phyloP scores from a whole-genome alignment of 495 filamentous ascomycete species.

The Trichoderma erinaceum region DNA sequence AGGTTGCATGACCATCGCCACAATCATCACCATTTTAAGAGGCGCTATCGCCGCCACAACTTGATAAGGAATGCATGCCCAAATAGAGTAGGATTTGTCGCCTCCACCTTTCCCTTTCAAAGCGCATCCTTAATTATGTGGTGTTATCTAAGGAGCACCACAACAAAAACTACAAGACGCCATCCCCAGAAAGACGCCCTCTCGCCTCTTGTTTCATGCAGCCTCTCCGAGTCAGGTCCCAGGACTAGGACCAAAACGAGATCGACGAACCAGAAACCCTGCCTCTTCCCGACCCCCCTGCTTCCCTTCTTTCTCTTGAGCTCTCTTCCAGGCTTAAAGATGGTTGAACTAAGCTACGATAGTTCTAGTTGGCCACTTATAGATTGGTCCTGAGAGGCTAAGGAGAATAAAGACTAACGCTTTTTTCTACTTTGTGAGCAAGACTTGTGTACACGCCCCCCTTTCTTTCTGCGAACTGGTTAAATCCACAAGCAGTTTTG shows the following conservation, averaged over 20 bases:
- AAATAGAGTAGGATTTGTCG: slow-evolving; percentile 1
- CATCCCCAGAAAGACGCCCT: slow-evolving; percentile 4
- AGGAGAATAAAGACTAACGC: background rate
- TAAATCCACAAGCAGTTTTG: background rate
- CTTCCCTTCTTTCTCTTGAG: background rate
- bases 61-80: background rate
- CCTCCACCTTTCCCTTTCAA: background rate
- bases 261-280: background rate
- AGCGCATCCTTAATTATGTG: background rate
- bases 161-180: background rate
- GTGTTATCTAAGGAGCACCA: background rate
- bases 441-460: background rate
- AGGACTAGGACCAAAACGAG: slow-evolving; percentile 4
- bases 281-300: background rate
- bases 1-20: background rate
- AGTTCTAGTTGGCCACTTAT: background rate
- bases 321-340: background rate
- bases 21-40: background rate
- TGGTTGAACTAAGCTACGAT: background rate
- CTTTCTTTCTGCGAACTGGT: background rate
- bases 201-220: slow-evolving; percentile 8
- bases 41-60: background rate
- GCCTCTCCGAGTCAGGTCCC: background rate
- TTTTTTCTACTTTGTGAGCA: background rate
- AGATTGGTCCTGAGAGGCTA: background rate